These are phyloP conservation scores for Candida easanensis DNA, from an alignment of 805 yeast genomes.

Conservation along the genomic window DNA sequence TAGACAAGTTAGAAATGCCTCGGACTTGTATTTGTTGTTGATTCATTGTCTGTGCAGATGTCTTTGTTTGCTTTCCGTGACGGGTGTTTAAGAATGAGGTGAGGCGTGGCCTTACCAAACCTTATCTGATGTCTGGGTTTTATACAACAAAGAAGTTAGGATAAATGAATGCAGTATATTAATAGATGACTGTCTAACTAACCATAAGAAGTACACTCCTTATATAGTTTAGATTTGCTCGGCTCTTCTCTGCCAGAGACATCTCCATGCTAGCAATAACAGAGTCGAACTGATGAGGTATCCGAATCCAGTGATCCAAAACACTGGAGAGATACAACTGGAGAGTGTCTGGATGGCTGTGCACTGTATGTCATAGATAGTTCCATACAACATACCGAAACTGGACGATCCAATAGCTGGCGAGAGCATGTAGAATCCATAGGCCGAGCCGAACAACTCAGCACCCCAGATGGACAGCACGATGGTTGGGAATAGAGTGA, in stretches of 20 bases:
- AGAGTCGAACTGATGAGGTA: conserved; percentile 11
- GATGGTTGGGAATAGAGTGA: conserved; percentile 83
- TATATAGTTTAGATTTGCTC: background rate
- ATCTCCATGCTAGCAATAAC: conserved; percentile 22
- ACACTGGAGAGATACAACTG: conserved; percentile 20
- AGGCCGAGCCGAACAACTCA: conserved; percentile 84
- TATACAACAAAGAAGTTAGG: no score
- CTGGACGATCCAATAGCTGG: conserved; percentile 79
- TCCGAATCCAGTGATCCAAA: conserved; percentile 18
- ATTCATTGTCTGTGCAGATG: no score
- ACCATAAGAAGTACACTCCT: no score
- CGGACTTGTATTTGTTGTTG: no score
- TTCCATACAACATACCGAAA: conserved; percentile 70
- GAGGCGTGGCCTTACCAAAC: no score
- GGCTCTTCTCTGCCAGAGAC: conserved; percentile 16
- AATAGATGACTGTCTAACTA: no score
- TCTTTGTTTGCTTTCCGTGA: no score
- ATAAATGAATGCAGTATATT: no score
- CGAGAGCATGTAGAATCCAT: conserved; percentile 87
- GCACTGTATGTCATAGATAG: conserved; percentile 47
- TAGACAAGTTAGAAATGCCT: no score
- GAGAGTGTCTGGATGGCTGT: background rate
- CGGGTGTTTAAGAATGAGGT: no score
- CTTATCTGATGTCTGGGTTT: background rate
- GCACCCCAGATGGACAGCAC: conserved; percentile 86